Conservation (phyloP, 1,284 basidiomycete genomes). For the Leccinum solheimii region DNA sequence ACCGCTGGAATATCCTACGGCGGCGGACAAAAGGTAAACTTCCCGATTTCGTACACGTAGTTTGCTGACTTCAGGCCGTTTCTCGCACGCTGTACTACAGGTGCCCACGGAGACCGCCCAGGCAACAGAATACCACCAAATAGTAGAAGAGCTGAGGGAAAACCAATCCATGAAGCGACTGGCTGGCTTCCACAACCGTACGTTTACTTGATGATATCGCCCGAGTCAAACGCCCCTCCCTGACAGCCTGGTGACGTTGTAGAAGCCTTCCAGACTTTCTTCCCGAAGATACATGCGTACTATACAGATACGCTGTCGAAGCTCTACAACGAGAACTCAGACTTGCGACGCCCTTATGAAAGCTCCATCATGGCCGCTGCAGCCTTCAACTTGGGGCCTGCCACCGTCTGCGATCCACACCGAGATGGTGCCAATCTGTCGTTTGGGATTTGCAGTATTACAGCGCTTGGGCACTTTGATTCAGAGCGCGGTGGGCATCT, state of each 20-base stretch:
- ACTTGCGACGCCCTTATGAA: background rate
- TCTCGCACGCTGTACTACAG: background rate
- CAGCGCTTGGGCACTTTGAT: slow-evolving; percentile 5
- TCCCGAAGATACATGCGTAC: slow-evolving; percentile 4
- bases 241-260: background rate
- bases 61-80: no score
- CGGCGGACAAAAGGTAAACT: background rate
- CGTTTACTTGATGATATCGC: background rate
- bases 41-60: background rate
- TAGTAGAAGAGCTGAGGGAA: background rate
- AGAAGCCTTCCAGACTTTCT: slow-evolving; percentile 5
- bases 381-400: slow-evolving; percentile 9
- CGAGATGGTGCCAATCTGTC: slow-evolving; percentile 6
- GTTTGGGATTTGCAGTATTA: slow-evolving; percentile 17
- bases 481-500: slow-evolving; percentile 9
- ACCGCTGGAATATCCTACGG: background rate
- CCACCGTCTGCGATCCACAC: background rate
- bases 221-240: background rate
- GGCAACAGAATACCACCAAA: background rate
- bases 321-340: fast-evolving
- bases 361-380: slow-evolving; percentile 8
- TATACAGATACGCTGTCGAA: background rate
- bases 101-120: background rate
- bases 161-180: background rate
- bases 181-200: slow-evolving; percentile 12